Conservation (phyloP, 768 basidiomycete species). For the Termitomyces sp. region DNA sequence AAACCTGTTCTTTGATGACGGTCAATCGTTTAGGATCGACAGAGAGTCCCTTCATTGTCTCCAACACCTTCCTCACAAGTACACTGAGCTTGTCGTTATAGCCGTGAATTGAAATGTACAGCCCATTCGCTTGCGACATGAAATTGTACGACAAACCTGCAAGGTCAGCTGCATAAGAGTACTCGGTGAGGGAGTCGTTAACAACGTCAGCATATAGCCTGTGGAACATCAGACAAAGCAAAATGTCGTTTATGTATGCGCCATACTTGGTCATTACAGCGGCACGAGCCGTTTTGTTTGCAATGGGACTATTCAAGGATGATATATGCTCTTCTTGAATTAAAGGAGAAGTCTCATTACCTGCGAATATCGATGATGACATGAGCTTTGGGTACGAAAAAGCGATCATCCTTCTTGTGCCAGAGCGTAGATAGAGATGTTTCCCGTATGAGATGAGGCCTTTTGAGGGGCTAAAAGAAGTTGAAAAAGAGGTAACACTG, state of each 20-base stretch:
- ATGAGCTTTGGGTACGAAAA: conserved; percentile 91
- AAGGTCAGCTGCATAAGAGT: conserved; percentile 86
- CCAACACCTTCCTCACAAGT: conserved; percentile 66
- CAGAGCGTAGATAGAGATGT: conserved; percentile 72
- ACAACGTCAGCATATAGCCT: conserved; percentile 84
- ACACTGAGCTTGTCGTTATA: conserved; percentile 90
- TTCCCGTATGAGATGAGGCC: conserved; percentile 74
- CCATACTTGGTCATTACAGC: conserved; percentile 67
- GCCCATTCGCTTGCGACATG: conserved; percentile 53
- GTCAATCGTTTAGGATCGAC: conserved; percentile 69
- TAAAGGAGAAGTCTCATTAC: conserved; percentile 28
- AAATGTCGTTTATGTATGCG: neutral
- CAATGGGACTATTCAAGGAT: conserved; percentile 39
- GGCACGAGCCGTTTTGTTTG: conserved; percentile 59
- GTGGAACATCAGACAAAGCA: neutral
- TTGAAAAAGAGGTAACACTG: conserved; percentile 8
- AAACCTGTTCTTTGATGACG: conserved; percentile 82
- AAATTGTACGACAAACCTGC: conserved; percentile 82
- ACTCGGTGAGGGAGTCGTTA: conserved; percentile 85
- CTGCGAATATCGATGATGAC: conserved; percentile 72
- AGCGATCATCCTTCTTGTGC: conserved; percentile 97
- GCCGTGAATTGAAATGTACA: conserved; percentile 67
- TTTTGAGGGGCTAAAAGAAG: conserved; percentile 53
- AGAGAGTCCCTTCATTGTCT: conserved; percentile 57
- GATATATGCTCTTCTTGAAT: neutral